Evolutionary conservation across 148 eudicot species (phyloP).

Genomic region (Vaccinium vitisidaea): DNA sequence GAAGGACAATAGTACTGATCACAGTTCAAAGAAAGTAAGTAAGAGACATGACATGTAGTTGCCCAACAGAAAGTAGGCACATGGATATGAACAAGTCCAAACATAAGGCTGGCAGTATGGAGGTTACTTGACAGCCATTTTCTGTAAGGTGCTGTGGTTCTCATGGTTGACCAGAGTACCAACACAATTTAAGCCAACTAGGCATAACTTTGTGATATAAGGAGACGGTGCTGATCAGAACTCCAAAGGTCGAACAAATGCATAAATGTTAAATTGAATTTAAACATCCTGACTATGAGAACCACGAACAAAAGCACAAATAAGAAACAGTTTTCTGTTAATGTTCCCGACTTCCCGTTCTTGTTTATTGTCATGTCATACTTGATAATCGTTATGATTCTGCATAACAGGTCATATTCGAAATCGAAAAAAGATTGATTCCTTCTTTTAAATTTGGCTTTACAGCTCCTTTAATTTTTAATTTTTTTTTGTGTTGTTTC

Average conservation of each 20-base stretch:
- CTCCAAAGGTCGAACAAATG: background rate
- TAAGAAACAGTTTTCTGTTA: too few relatives aligned
- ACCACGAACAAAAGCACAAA: background rate
- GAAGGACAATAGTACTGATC: background rate
- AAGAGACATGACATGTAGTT: too few relatives aligned
- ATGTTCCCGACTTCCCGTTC: background rate
- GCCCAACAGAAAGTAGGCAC: too few relatives aligned
- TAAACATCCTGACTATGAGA: background rate
- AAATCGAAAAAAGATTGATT: background rate
- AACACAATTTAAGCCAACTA: background rate
- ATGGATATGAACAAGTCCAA: too few relatives aligned
- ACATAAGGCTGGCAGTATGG: too few relatives aligned
- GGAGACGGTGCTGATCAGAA: background rate
- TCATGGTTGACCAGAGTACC: background rate
- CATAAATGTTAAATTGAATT: background rate
- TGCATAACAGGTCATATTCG: slow-evolving; percentile 3
- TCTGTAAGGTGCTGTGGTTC: too few relatives aligned
- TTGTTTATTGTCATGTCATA: slow-evolving; percentile 3
- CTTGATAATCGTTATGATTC: background rate
- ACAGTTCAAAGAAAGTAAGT: too few relatives aligned
- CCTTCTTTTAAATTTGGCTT: background rate
- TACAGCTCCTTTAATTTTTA: background rate
- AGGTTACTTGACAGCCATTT: too few relatives aligned
- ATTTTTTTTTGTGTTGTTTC: slow-evolving; percentile 8
- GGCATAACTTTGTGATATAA: background rate